Evolutionary conservation across 2,329 filamentous ascomycete species (phyloP).

Genomic region (Neobulgaria alba): DNA sequence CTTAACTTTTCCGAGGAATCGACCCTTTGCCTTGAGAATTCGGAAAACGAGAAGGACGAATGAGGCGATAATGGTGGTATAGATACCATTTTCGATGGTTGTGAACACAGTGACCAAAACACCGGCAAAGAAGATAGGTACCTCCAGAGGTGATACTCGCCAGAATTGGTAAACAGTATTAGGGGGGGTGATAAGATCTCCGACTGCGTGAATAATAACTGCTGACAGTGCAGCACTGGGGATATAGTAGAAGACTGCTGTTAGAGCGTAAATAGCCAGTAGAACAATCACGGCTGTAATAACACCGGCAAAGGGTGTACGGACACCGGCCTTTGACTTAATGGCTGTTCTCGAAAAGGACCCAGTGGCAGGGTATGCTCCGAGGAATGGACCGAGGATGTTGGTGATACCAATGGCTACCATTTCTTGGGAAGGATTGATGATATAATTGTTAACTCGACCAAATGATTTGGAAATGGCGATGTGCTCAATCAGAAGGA

Average conservation of each 20-base stretch:
- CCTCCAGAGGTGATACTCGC: conserved; percentile 83
- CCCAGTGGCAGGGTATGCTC: conserved; percentile 84
- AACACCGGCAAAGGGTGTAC: conserved; percentile 82
- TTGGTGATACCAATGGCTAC: conserved; percentile 91
- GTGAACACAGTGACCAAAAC: conserved; percentile 85
- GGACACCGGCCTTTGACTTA: conserved; percentile 92
- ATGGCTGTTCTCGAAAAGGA: conserved; percentile 96
- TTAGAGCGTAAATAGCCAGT: conserved; percentile 80
- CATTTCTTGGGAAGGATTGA: conserved; percentile 92
- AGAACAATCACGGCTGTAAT: conserved; percentile 82
- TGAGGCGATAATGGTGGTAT: conserved; percentile 72
- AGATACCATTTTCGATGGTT: conserved; percentile 86
- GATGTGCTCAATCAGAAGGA: conserved; percentile 94
- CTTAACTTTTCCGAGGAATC: conserved; percentile 74
- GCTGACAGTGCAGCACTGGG: conserved; percentile 71
- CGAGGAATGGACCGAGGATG: conserved; percentile 82
- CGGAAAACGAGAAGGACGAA: conserved; percentile 74
- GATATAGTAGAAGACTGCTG: conserved; percentile 89
- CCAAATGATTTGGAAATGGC: conserved; percentile 97
- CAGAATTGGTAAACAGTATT: conserved; percentile 94
- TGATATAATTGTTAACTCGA: conserved; percentile 89
- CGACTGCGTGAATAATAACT: conserved; percentile 93
- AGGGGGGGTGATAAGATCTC: conserved; percentile 83
- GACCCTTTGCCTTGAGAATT: conserved; percentile 71
- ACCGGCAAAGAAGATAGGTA: conserved; percentile 86